These are phyloP conservation scores for Casuarina glauca DNA, from an alignment of 306 rosid species.

Conservation along the genomic window DNA sequence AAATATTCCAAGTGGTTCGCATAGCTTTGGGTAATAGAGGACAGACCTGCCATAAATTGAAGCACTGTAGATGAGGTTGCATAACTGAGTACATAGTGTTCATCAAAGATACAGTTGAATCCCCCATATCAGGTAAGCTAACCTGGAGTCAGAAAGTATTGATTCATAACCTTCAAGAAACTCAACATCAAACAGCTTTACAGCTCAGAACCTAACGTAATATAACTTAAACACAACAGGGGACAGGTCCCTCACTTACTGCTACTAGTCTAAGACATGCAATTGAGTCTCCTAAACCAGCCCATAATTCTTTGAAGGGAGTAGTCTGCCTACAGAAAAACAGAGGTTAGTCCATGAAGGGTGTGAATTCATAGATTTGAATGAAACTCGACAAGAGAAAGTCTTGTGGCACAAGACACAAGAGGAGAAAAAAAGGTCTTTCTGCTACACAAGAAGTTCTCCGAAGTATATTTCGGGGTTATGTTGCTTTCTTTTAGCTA, in stretches of 20 bases:
- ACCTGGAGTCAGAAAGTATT: conserved; percentile 44
- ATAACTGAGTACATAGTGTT: conserved; percentile 69
- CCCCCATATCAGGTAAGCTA: conserved; percentile 80
- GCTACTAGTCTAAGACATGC: conserved; percentile 62
- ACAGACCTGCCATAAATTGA: conserved; percentile 87
- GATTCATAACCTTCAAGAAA: conserved; percentile 16
- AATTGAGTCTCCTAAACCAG: conserved; percentile 63
- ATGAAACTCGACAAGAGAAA: conserved; percentile 9
- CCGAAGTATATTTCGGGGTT: not conserved
- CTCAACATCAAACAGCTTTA: not conserved
- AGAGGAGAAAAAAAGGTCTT: not conserved
- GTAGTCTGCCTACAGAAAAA: conserved; percentile 48
- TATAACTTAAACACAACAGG: conserved; percentile 6
- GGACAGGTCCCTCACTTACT: conserved; percentile 44
- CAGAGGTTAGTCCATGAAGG: conserved; percentile 15
- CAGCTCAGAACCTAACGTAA: not conserved
- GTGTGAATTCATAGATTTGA: conserved; percentile 2
- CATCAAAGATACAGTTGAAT: conserved; percentile 64
- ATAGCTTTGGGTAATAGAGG: not conserved
- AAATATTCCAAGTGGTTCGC: conserved; percentile 12
- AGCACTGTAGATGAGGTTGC: conserved; percentile 58
- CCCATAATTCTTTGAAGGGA: conserved; percentile 70
- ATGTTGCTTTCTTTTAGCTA: not conserved
- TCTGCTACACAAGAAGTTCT: not conserved
- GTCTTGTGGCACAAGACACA: not conserved